A percentile compares a stretch with the other conserved stretches of the same genome.
Evolutionary conservation across 164 flowering plant genomes (phyloP).

Genomic region (Nymphaea thermarum): DNA sequence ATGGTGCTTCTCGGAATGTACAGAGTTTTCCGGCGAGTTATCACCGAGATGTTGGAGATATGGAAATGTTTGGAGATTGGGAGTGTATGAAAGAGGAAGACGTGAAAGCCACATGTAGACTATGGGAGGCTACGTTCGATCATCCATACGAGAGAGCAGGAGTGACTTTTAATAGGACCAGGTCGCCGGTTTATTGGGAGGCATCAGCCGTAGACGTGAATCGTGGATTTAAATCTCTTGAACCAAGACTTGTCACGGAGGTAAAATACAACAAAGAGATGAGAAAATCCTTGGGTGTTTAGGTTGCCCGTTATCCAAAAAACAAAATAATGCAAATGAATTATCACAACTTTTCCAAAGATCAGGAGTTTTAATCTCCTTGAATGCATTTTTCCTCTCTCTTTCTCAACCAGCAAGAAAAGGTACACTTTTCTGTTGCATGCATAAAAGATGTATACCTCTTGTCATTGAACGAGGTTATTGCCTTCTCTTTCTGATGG

Average conservation of each 20-base stretch:
- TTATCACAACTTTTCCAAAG: no score
- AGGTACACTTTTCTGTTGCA: no score
- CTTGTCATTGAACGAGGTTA: no score
- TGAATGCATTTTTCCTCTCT: no score
- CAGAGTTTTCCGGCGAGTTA: constrained; percentile 72
- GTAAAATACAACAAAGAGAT: constrained; percentile 16
- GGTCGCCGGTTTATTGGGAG: constrained; percentile 47
- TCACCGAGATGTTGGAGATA: constrained; percentile 21
- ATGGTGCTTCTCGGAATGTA: neutral
- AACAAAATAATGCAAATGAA: no score
- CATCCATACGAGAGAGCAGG: constrained; percentile 93
- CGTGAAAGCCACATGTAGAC: constrained; percentile 34
- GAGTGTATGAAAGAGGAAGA: constrained; percentile 33
- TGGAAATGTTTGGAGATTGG: constrained; percentile 32
- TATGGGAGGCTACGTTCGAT: constrained; percentile 67
- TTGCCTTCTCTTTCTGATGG: no score
- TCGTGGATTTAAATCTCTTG: constrained; percentile 52
- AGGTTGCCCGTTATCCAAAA: no score
- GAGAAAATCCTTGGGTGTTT: no score
- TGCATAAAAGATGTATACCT: no score
- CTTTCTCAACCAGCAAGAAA: no score
- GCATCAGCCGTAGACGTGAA: constrained; percentile 56
- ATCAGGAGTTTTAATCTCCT: no score
- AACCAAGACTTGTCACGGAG: constrained; percentile 77
- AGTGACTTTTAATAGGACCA: constrained; percentile 15